Evolutionary conservation across 2,329 filamentous ascomycete species (phyloP).

Genomic region (Didymella glomerata): DNA sequence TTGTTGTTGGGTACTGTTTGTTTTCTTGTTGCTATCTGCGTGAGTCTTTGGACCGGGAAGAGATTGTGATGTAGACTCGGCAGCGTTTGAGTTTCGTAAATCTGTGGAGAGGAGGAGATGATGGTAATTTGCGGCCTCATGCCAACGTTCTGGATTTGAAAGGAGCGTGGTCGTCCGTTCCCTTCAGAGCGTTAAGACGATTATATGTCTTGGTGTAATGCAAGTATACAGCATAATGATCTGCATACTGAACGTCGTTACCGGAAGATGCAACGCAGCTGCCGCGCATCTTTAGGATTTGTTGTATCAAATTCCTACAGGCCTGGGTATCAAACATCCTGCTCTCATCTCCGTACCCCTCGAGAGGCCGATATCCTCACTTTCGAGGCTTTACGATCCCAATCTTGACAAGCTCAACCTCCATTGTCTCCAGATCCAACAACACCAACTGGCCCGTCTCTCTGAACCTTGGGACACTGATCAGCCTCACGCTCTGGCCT

Average conservation of each 20-base stretch:
- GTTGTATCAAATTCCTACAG: not conserved
- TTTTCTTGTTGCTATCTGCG: conserved; percentile 6
- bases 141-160: not conserved
- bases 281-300: not conserved
- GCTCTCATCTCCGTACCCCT: not conserved
- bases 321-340: not conserved
- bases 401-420: conserved; percentile 70
- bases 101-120: conserved; percentile 6
- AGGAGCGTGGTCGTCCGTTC: not conserved
- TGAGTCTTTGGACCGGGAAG: not conserved
- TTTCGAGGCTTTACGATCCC: conserved; percentile 28
- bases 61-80: not conserved
- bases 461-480: conserved; percentile 85
- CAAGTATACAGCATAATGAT: not conserved
- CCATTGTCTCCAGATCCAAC: conserved; percentile 84
- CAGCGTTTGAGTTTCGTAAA: conserved; percentile 7
- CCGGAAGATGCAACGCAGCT: not conserved
- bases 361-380: not conserved
- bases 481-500: conserved; percentile 75
- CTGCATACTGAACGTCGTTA: not conserved
- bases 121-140: conserved; percentile 7
- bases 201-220: not conserved
- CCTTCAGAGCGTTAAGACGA: not conserved
- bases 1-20: not conserved
- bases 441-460: conserved; percentile 81